Evolutionary conservation across 305 asterid genomes (phyloP).

Genomic region (Fraxinus velutina): DNA sequence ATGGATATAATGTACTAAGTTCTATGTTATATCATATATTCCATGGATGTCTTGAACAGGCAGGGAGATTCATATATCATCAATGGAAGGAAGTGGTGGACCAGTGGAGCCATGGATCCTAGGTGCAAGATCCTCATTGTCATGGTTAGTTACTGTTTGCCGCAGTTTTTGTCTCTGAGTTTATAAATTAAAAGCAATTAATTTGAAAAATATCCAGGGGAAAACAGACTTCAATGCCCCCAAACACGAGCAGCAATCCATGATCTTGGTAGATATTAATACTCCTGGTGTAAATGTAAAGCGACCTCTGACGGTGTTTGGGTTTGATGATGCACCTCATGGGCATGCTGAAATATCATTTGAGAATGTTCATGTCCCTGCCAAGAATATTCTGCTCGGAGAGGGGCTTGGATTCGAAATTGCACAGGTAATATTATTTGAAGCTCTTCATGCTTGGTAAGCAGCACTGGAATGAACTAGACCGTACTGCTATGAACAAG

Average conservation of each 20-base stretch:
- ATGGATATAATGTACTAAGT: not conserved
- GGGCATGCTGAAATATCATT: conserved; percentile 89
- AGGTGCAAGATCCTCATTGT: conserved; percentile 87
- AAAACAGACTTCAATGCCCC: conserved; percentile 82
- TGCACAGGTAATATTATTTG: conserved; percentile 62
- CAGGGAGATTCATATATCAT: conserved; percentile 67
- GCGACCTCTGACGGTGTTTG: conserved; percentile 87
- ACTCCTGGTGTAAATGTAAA: conserved; percentile 68
- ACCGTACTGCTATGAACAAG: not conserved
- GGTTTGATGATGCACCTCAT: conserved; percentile 94
- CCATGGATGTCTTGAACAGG: conserved; percentile 35
- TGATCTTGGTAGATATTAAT: conserved; percentile 79
- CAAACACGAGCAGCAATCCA: conserved; percentile 79
- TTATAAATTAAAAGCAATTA: conserved; percentile 8
- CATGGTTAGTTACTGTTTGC: conserved; percentile 58
- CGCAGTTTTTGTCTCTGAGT: not conserved
- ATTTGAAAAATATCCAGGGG: conserved; percentile 55
- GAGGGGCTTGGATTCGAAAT: conserved; percentile 98
- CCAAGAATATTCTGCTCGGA: conserved; percentile 73
- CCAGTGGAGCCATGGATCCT: conserved; percentile 99
- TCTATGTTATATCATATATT: not conserved
- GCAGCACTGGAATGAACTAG: not conserved
- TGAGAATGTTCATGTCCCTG: conserved; percentile 65
- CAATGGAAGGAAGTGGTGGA: conserved; percentile 98
- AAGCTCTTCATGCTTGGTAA: not conserved